A percentile compares a stretch with the other conserved stretches of the same genome.
Conservation (phyloP, 768 basidiomycete species). For the Rhizopogon vinicolor region DNA sequence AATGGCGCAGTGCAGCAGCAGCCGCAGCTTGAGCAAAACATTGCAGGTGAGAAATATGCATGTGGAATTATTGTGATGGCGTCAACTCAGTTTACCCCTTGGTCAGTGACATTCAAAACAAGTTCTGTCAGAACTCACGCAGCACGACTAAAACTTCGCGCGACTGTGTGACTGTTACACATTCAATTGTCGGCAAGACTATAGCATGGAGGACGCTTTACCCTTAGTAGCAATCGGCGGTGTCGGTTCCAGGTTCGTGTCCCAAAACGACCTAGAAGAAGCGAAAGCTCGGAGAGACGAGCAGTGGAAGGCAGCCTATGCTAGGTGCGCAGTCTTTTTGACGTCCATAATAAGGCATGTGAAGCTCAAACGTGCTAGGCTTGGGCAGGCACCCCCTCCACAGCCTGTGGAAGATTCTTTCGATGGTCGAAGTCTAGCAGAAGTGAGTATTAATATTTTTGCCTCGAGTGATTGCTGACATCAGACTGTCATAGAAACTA, state of each 20-base stretch:
- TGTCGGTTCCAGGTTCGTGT: constrained; percentile 83
- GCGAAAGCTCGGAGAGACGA: constrained; percentile 71
- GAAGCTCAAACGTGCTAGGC: constrained; percentile 33
- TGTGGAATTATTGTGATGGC: too few species aligned
- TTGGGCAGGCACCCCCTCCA: constrained; percentile 82
- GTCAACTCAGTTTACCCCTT: too few species aligned
- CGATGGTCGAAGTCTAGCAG: constrained; percentile 84
- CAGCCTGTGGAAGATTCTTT: constrained; percentile 71
- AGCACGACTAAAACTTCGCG: not conserved
- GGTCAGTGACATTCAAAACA: too few species aligned
- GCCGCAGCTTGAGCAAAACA: too few species aligned
- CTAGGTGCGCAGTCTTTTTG: constrained; percentile 42
- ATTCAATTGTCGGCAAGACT: not conserved
- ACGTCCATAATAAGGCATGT: not conserved
- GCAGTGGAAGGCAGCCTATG: constrained; percentile 90
- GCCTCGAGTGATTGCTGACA: constrained; percentile 3
- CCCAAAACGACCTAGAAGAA: constrained; percentile 71
- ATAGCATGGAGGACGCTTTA: constrained; percentile 57
- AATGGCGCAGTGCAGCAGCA: too few species aligned
- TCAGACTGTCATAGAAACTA: constrained; percentile 57
- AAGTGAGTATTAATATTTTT: constrained; percentile 49
- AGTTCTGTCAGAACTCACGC: not conserved
- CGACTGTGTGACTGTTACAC: not conserved
- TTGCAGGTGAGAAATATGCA: too few species aligned
- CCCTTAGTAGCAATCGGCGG: constrained; percentile 68